Evolutionary conservation across 2,329 filamentous ascomycete genomes (phyloP).

Genomic region (Xylaria sp.): DNA sequence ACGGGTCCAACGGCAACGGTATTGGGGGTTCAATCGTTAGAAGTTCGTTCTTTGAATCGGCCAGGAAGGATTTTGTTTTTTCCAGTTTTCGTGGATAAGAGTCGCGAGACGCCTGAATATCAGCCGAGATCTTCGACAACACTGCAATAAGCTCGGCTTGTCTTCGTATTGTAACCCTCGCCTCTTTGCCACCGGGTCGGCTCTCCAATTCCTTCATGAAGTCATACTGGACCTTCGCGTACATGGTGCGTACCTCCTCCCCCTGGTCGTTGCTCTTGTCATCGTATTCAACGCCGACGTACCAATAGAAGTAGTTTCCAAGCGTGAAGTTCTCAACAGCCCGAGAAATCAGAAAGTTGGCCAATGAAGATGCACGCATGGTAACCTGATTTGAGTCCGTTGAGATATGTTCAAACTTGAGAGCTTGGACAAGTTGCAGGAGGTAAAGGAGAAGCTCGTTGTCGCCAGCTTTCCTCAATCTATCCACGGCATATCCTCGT

Average conservation of each 20-base stretch:
- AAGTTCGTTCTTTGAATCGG: slow-evolving; percentile 91
- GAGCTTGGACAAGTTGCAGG: slow-evolving; percentile 91
- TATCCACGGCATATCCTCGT: slow-evolving; percentile 91
- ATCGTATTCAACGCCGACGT: slow-evolving; percentile 97
- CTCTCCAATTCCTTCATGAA: slow-evolving; percentile 91
- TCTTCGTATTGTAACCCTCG: slow-evolving; percentile 79
- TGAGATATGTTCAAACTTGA: slow-evolving; percentile 89
- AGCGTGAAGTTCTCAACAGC: slow-evolving; percentile 90
- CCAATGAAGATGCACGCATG: slow-evolving; percentile 81
- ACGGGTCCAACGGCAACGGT: slow-evolving; percentile 88
- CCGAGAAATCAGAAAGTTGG: slow-evolving; percentile 86
- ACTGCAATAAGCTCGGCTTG: slow-evolving; percentile 92
- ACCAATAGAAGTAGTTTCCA: slow-evolving; percentile 98
- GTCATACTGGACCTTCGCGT: slow-evolving; percentile 92
- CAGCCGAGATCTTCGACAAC: slow-evolving; percentile 87
- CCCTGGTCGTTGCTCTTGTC: slow-evolving; percentile 82
- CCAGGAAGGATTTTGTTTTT: slow-evolving; percentile 82
- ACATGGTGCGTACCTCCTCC: slow-evolving; percentile 82
- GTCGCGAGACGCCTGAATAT: slow-evolving; percentile 83
- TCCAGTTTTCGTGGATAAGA: slow-evolving; percentile 85
- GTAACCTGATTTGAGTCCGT: slow-evolving; percentile 68
- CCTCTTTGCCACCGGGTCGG: slow-evolving; percentile 74
- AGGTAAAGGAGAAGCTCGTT: slow-evolving; percentile 91
- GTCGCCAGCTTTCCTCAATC: slow-evolving; percentile 91
- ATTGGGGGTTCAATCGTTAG: slow-evolving; percentile 84